phyloP scores from a whole-genome alignment of 345 rosid genomes.

The Cardiospermum halicacabum region DNA sequence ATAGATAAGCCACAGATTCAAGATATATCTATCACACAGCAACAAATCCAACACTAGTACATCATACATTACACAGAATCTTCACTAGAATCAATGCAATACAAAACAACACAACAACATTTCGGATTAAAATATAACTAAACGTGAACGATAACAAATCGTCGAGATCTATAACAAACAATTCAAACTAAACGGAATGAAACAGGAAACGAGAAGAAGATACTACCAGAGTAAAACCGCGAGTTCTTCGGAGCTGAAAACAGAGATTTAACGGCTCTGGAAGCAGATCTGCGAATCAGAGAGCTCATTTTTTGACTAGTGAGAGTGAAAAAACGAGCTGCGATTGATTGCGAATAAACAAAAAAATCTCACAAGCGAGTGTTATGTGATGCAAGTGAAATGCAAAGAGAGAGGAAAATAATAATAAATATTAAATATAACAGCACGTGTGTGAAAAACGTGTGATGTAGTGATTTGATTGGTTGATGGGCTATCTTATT shows the following conservation, averaged over 20 bases:
- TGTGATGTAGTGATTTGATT: not conserved
- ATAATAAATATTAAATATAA: not conserved
- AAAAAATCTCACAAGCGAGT: not conserved
- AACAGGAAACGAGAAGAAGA: not conserved
- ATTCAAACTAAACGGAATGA: not conserved
- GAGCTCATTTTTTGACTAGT: slow-evolving; percentile 49
- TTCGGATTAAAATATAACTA: not conserved
- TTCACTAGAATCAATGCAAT: not conserved
- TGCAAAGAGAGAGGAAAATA: not conserved
- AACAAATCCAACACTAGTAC: not conserved
- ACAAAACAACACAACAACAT: not conserved
- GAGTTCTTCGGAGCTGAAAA: slow-evolving; percentile 63
- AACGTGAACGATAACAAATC: not conserved
- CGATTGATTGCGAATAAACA: not conserved
- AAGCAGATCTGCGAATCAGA: slow-evolving; percentile 70
- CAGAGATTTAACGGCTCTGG: slow-evolving; percentile 72
- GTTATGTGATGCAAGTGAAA: not conserved
- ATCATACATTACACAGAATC: not conserved
- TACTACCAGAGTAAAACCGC: slow-evolving; percentile 59
- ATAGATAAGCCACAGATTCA: not conserved
- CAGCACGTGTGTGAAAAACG: not conserved
- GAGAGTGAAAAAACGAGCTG: not conserved
- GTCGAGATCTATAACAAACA: not conserved
- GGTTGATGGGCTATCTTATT: not conserved
- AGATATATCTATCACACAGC: not conserved